phyloP scores from a whole-genome alignment of 345 rosid species.

The Iberis pinnata region DNA sequence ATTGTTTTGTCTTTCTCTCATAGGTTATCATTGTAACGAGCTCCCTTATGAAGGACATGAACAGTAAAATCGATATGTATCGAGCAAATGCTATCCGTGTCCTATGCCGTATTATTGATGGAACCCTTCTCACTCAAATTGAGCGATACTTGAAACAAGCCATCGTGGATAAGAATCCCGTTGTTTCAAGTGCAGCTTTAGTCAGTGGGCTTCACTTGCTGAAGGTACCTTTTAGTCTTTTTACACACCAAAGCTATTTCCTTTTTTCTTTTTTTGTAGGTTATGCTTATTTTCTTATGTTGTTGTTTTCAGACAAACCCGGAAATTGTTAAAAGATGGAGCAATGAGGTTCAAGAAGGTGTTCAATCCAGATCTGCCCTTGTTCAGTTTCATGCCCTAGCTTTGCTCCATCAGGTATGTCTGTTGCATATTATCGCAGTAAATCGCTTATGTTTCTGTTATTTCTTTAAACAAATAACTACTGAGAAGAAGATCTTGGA shows the following conservation, averaged over 20 bases:
- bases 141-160: slow-evolving; percentile 98
- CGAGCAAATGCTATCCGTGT: slow-evolving; percentile 98
- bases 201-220: slow-evolving; percentile 96
- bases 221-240: slow-evolving; percentile 45
- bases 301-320: slow-evolving; percentile 57
- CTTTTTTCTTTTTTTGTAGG: neutral
- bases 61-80: slow-evolving; percentile 95
- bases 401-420: slow-evolving; percentile 76
- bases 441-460: slow-evolving; percentile 1
- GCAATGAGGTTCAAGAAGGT: slow-evolving; percentile 99
- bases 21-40: slow-evolving; percentile 98
- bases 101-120: slow-evolving; percentile 89
- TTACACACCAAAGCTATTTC: neutral
- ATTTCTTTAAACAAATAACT: neutral
- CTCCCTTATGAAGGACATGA: slow-evolving; percentile 99
- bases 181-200: slow-evolving; percentile 97
- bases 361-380: slow-evolving; percentile 95
- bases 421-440: slow-evolving; percentile 13
- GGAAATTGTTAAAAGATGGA: slow-evolving; percentile 95
- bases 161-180: slow-evolving; percentile 96
- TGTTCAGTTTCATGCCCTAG: slow-evolving; percentile 95
- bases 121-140: slow-evolving; percentile 85
- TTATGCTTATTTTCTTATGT: slow-evolving; percentile 3
- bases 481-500: neutral
- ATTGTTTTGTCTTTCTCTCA: slow-evolving; percentile 19